These are phyloP conservation scores for Aspergillus luchuensis DNA, from an alignment of 2,329 filamentous ascomycete genomes.

Conservation along the genomic window DNA sequence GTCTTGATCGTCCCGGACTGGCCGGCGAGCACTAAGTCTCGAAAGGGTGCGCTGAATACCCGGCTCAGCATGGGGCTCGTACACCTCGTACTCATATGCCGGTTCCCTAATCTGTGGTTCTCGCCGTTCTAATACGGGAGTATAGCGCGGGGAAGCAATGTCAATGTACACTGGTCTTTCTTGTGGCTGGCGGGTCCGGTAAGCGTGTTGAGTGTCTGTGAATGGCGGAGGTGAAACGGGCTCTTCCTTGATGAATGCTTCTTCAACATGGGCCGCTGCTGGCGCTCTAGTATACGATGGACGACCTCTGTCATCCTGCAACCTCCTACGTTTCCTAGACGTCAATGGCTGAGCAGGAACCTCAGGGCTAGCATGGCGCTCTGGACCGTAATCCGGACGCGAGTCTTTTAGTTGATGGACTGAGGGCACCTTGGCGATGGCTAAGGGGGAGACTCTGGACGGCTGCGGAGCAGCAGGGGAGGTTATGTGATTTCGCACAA, in stretches of 20 bases:
- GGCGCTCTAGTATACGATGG: conserved; percentile 36
- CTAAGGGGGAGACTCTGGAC: conserved; percentile 64
- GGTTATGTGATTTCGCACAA: conserved; percentile 73
- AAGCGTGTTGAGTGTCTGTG: conserved; percentile 44
- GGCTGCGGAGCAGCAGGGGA: conserved; percentile 75
- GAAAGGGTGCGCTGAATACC: conserved; percentile 43
- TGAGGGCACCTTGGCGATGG: conserved; percentile 53
- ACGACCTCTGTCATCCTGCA: conserved; percentile 40
- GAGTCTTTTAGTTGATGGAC: conserved; percentile 59
- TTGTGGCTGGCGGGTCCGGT: conserved; percentile 37
- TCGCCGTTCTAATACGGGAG: conserved; percentile 37
- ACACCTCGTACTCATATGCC: conserved; percentile 40
- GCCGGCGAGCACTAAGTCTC: conserved; percentile 40
- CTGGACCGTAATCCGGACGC: conserved; percentile 39
- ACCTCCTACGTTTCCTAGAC: conserved; percentile 55
- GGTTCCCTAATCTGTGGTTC: conserved; percentile 33
- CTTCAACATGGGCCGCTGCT: conserved; percentile 39
- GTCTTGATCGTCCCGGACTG: conserved; percentile 47
- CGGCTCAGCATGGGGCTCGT: conserved; percentile 37
- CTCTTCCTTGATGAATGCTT: conserved; percentile 63
- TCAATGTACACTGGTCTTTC: conserved; percentile 53
- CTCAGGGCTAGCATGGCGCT: conserved; percentile 48
- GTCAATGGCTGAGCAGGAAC: conserved; percentile 45
- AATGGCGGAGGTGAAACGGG: conserved; percentile 64
- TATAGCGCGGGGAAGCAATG: conserved; percentile 45